Conservation (phyloP, 805 yeast species). For the Ascoidea rubescens region DNA sequence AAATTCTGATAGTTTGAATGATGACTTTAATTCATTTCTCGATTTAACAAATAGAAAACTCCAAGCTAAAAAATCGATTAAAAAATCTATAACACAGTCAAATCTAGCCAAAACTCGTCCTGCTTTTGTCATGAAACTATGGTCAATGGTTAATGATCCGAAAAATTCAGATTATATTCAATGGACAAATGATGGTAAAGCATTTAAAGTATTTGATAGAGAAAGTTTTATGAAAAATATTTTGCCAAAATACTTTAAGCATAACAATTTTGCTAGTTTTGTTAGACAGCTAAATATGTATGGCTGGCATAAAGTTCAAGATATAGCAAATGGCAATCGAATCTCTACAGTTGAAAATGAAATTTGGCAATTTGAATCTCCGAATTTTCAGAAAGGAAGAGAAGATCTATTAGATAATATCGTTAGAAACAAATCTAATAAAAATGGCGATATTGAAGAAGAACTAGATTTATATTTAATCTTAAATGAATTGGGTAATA, state of each 20-base stretch:
- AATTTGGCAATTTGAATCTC: conserved; percentile 75
- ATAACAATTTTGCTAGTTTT: conserved; percentile 86
- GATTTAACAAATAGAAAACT: no score
- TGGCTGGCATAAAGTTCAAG: conserved; percentile 98
- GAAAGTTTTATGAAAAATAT: conserved; percentile 70
- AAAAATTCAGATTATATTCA: conserved; percentile 52
- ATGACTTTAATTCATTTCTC: no score
- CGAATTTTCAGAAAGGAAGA: conserved; percentile 57
- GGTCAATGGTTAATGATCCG: conserved; percentile 89
- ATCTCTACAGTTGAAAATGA: conserved; percentile 40
- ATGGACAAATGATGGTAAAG: conserved; percentile 76
- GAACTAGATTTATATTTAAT: conserved; percentile 21
- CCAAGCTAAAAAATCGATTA: no score
- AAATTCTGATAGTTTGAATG: no score
- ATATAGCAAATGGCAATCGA: conserved; percentile 29
- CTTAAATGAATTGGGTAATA: conserved; percentile 54
- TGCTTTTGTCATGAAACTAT: conserved; percentile 81
- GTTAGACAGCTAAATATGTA: conserved; percentile 95
- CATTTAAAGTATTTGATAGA: conserved; percentile 71
- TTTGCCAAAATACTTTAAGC: conserved; percentile 86
- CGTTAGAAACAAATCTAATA: conserved; percentile 48
- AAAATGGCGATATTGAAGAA: conserved; percentile 6
- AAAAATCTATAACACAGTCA: no score
- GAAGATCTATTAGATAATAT: conserved; percentile 79
- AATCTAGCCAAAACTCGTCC: conserved; percentile 39